Conservation (phyloP, 768 basidiomycete genomes). For the Leucosporidium yakuticum region DNA sequence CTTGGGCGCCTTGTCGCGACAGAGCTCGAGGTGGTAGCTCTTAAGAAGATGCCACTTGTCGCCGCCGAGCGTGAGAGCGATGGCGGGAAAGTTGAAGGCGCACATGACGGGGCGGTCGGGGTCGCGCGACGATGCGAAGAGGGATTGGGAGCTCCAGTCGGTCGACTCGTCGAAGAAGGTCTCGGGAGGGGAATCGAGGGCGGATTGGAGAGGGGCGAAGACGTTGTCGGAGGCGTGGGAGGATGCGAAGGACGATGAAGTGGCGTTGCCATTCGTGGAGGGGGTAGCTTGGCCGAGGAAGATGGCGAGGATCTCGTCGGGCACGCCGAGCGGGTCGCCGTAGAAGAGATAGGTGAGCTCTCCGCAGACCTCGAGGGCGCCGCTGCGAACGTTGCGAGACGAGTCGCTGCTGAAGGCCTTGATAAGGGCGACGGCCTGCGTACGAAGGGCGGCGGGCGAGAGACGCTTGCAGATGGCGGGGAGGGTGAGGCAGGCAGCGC, state of each 20-base stretch:
- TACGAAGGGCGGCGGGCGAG: conserved; percentile 53
- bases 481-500: conserved; percentile 77
- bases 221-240: conserved; percentile 7
- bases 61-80: conserved; percentile 71
- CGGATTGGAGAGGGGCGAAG: conserved; percentile 24
- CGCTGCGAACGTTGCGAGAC: conserved; percentile 63
- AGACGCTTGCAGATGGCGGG: conserved; percentile 72
- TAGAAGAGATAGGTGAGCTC: conserved; percentile 82
- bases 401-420: conserved; percentile 60
- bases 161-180: conserved; percentile 10
- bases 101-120: conserved; percentile 68
- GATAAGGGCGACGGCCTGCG: conserved; percentile 62
- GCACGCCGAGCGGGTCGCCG: conserved; percentile 52
- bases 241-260: conserved; percentile 19
- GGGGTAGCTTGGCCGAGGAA: conserved; percentile 58
- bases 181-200: conserved; percentile 25
- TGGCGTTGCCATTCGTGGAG: conserved; percentile 10
- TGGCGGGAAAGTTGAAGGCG: conserved; percentile 88
- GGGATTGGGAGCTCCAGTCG: conserved; percentile 11
- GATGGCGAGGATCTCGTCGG: conserved; percentile 63
- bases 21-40: conserved; percentile 60
- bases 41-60: conserved; percentile 67
- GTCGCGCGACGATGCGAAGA: conserved; percentile 46
- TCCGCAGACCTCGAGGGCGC: conserved; percentile 77
- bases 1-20: conserved; percentile 56